These are phyloP conservation scores for Podospora fimiseda DNA, from an alignment of 495 filamentous ascomycete species.

Conservation along the genomic window DNA sequence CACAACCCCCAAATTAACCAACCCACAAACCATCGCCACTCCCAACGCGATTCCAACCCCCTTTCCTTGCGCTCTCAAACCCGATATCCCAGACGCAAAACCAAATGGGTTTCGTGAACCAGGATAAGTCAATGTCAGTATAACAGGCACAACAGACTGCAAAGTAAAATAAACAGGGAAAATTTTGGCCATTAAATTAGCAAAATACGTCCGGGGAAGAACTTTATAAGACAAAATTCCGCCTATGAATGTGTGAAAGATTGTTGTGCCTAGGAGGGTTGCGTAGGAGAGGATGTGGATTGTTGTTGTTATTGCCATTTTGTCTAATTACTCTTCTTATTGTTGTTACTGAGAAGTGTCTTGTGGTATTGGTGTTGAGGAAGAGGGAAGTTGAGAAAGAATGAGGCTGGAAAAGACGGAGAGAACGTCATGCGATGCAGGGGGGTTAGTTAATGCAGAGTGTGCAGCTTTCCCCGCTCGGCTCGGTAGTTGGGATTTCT, in stretches of 20 bases:
- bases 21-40: constrained; percentile 54
- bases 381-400: background rate
- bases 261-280: constrained; percentile 66
- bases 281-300: constrained; percentile 53
- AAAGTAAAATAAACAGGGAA: constrained; percentile 84
- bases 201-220: constrained; percentile 74
- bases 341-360: background rate
- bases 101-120: constrained; percentile 33
- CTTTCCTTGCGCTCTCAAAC: constrained; percentile 53
- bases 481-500: too few species aligned
- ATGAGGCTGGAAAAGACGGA: too few species aligned
- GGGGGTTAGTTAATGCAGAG: too few species aligned
- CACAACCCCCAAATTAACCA: constrained; percentile 61
- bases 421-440: too few species aligned
- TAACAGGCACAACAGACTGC: constrained; percentile 64
- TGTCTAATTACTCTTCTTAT: background rate
- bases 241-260: constrained; percentile 80
- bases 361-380: background rate
- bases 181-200: constrained; percentile 66
- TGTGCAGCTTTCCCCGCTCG: too few species aligned
- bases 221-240: constrained; percentile 67
- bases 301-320: background rate
- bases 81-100: constrained; percentile 38
- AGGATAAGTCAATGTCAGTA: constrained; percentile 78
- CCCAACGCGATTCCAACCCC: constrained; percentile 59